These are phyloP conservation scores for Cocos nucifera DNA, from an alignment of 176 grass and related monocot genomes.

Conservation along the genomic window DNA sequence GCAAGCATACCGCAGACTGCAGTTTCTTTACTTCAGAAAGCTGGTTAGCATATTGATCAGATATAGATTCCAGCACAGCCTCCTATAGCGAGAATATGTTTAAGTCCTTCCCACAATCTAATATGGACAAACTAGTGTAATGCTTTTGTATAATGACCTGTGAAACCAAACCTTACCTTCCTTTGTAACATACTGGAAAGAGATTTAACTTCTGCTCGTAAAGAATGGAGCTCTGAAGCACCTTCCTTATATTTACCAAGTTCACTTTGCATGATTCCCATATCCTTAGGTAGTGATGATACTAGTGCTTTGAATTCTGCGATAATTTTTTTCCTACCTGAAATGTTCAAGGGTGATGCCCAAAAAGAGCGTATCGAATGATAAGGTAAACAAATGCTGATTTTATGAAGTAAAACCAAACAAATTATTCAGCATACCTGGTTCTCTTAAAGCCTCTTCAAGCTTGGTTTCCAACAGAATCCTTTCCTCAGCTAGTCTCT, in stretches of 20 bases:
- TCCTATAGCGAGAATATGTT: slow-evolving; percentile 36
- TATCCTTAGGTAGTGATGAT: slow-evolving; percentile 62
- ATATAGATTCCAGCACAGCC: slow-evolving; percentile 41
- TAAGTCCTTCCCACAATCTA: background rate
- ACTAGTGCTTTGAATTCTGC: slow-evolving; percentile 66
- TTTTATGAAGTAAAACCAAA: slow-evolving; percentile 6
- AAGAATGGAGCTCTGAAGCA: slow-evolving; percentile 50
- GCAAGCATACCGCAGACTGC: slow-evolving; percentile 28
- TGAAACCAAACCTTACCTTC: slow-evolving; percentile 42
- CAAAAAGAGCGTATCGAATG: slow-evolving; percentile 13
- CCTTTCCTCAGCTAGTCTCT: slow-evolving; percentile 65
- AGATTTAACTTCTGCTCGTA: slow-evolving; percentile 64
- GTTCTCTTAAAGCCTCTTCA: slow-evolving; percentile 81
- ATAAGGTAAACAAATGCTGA: slow-evolving; percentile 4
- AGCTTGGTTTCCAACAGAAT: slow-evolving; percentile 57
- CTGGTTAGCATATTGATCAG: slow-evolving; percentile 29
- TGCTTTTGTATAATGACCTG: background rate
- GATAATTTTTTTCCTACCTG: slow-evolving; percentile 86
- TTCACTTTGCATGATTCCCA: slow-evolving; percentile 72
- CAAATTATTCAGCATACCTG: slow-evolving; percentile 40
- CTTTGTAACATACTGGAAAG: slow-evolving; percentile 51
- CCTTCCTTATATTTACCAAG: slow-evolving; percentile 60
- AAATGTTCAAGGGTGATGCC: slow-evolving; percentile 21
- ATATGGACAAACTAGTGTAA: background rate
- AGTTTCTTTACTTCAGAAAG: slow-evolving; percentile 55